Percentiles rank a stretch among this genome's conserved stretches.
These are phyloP conservation scores for Leccinum variicolor DNA, from an alignment of 768 basidiomycete species.

Conservation along the genomic window DNA sequence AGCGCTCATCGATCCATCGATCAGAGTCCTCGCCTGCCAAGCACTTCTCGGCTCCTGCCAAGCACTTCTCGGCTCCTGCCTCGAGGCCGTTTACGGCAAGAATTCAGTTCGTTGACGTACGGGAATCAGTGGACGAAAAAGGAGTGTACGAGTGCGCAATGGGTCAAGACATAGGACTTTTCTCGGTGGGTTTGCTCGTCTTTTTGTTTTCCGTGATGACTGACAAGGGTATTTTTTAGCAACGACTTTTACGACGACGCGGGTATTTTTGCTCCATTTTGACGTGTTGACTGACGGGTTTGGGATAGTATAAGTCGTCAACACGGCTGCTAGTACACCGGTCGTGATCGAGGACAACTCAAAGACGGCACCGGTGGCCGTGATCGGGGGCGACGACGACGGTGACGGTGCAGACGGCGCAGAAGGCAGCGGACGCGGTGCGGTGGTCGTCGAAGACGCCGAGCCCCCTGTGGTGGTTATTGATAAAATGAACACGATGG, in stretches of 20 bases:
- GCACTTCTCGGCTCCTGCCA: too few relatives aligned
- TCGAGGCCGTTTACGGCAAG: too few relatives aligned
- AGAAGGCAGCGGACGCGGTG: conserved; percentile 45
- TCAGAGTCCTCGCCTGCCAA: too few relatives aligned
- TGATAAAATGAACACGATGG: conserved; percentile 31
- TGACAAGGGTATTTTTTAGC: conserved; percentile 32
- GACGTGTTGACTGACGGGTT: neutral
- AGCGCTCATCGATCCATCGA: too few relatives aligned
- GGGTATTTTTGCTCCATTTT: conserved; percentile 24
- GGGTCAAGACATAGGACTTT: conserved; percentile 97
- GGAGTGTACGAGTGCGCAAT: conserved; percentile 72
- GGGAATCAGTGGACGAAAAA: conserved; percentile 83
- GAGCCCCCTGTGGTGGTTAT: neutral
- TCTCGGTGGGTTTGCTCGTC: conserved; percentile 54
- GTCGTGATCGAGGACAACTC: conserved; percentile 34
- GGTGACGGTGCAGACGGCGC: too few relatives aligned
- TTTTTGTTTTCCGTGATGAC: neutral
- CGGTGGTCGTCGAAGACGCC: conserved; percentile 51
- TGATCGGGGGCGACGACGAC: conserved; percentile 43
- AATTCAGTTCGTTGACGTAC: neutral
- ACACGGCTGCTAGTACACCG: conserved; percentile 11
- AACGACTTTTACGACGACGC: conserved; percentile 69
- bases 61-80: too few relatives aligned
- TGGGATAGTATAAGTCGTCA: conserved; percentile 39
- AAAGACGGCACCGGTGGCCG: conserved; percentile 39